Conservation (phyloP, 1,284 basidiomycete genomes). For the Cryptococcus depauperatus region DNA sequence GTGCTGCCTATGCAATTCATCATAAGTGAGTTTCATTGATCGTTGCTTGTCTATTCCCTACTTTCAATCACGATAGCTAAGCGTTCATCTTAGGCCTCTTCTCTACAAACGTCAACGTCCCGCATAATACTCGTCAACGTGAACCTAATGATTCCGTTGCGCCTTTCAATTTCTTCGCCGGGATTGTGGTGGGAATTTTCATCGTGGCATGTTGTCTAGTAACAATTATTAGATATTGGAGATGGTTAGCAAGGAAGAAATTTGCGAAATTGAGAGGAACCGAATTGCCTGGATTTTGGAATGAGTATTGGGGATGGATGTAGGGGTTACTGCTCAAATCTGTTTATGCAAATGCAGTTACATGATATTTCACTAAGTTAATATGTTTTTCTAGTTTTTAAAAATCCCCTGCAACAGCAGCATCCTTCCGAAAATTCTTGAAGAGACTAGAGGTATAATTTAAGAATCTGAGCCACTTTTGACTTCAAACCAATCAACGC, state of each 20-base stretch:
- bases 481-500: too few species aligned
- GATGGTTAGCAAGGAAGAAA: constrained; percentile 33
- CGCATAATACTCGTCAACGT: constrained; percentile 40
- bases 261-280: constrained; percentile 22
- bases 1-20: constrained; percentile 62
- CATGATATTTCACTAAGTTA: too few species aligned
- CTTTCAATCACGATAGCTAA: background rate
- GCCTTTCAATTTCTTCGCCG: constrained; percentile 34
- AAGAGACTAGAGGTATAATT: too few species aligned
- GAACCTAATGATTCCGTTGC: constrained; percentile 27
- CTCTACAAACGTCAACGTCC: constrained; percentile 55
- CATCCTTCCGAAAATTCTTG: too few species aligned
- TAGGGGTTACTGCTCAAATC: too few species aligned
- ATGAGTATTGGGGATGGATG: constrained; percentile 39
- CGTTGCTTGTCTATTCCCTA: background rate
- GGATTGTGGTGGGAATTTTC: constrained; percentile 31
- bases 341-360: too few species aligned
- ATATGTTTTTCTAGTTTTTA: too few species aligned
- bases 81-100: constrained; percentile 51
- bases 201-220: constrained; percentile 35
- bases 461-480: too few species aligned
- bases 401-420: too few species aligned
- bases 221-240: constrained; percentile 40
- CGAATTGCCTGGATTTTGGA: constrained; percentile 29
- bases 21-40: constrained; percentile 49